Evolutionary conservation across 2,329 filamentous ascomycete genomes (phyloP).

Genomic region (Ophiostoma sp.): DNA sequence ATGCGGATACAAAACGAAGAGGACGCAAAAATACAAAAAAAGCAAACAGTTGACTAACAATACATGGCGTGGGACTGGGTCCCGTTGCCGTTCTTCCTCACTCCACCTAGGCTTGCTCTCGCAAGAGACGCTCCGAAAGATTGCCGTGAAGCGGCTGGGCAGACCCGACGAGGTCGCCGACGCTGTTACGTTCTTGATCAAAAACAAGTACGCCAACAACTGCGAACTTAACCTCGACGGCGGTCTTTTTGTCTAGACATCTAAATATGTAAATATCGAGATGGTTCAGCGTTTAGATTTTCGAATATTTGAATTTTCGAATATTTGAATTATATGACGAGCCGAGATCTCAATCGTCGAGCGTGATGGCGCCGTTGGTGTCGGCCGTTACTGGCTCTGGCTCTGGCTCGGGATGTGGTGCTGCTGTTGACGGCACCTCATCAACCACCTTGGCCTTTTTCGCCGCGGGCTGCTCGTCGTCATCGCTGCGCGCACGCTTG

Average conservation of each 20-base stretch:
- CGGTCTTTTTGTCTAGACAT: conserved; percentile 50
- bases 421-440: neutral
- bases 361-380: neutral
- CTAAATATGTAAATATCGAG: conserved; percentile 32
- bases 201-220: conserved; percentile 79
- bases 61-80: conserved; percentile 1
- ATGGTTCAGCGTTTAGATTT: conserved; percentile 38
- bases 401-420: neutral
- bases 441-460: conserved; percentile 47
- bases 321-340: neutral
- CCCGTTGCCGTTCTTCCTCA: conserved; percentile 4
- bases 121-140: conserved; percentile 33
- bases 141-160: conserved; percentile 65
- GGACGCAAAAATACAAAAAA: neutral
- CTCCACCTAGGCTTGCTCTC: conserved; percentile 2
- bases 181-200: conserved; percentile 70
- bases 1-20: neutral
- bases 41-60: neutral
- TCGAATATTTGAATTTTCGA: conserved; percentile 41
- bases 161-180: conserved; percentile 69
- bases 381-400: neutral
- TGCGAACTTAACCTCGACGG: conserved; percentile 83
- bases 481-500: conserved; percentile 47
- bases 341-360: neutral
- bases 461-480: conserved; percentile 34